Evolutionary conservation across 202 grass and related monocot species (phyloP).

Genomic region (Cymbopogon flexuosus): DNA sequence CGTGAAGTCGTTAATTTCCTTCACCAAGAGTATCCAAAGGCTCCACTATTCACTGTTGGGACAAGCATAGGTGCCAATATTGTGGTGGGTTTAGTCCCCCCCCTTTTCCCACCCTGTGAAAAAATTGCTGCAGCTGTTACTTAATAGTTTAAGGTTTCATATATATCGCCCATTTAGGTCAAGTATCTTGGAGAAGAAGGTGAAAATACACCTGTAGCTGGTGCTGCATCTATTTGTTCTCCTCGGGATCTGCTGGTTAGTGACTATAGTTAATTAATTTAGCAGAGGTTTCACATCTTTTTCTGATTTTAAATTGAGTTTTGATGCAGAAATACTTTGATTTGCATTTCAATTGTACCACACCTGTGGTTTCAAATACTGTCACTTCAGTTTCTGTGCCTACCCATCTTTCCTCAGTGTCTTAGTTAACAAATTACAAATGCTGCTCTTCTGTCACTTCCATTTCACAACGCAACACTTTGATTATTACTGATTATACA

Average conservation of each 20-base stretch:
- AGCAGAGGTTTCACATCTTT: neutral
- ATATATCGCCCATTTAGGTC: conserved; percentile 47
- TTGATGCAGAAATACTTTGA: conserved; percentile 8
- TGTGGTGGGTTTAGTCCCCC: conserved; percentile 48
- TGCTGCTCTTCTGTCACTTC: neutral
- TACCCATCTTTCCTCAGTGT: neutral
- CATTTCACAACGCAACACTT: neutral
- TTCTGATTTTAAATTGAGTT: neutral
- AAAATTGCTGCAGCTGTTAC: neutral
- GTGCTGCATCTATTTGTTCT: conserved; percentile 88
- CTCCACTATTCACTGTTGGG: conserved; percentile 84
- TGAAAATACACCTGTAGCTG: conserved; percentile 76
- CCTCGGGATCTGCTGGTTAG: conserved; percentile 92
- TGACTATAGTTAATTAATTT: neutral
- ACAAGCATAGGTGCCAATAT: conserved; percentile 92
- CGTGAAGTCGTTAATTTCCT: conserved; percentile 84
- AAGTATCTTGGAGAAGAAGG: conserved; percentile 98
- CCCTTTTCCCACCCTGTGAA: neutral
- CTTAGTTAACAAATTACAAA: conserved; percentile 13
- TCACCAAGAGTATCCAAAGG: conserved; percentile 63
- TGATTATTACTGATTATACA: neutral
- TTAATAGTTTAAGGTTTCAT: neutral
- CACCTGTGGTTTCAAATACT: neutral
- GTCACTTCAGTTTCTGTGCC: neutral
- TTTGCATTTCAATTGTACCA: neutral